Evolutionary conservation across 208 protist species (phyloP).

Genomic region (Leishmania turanica): DNA sequence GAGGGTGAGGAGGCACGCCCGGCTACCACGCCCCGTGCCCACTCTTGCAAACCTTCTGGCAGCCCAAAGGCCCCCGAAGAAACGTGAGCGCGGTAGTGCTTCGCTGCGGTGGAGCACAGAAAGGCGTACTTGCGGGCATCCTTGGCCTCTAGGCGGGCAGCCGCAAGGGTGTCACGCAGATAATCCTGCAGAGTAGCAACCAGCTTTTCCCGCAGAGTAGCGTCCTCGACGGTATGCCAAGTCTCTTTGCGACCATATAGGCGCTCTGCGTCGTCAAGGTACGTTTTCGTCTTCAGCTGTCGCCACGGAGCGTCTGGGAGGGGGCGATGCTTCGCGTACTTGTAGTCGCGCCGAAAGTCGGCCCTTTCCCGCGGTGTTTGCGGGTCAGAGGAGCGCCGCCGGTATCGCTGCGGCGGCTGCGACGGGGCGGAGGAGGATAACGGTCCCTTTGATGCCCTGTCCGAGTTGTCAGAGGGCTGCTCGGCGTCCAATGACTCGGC

Average conservation of each 20-base stretch:
- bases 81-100: slow-evolving; percentile 70
- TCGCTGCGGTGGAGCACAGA: slow-evolving; percentile 53
- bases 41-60: slow-evolving; percentile 46
- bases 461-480: neutral
- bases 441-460: neutral
- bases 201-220: slow-evolving; percentile 71
- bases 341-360: slow-evolving; percentile 81
- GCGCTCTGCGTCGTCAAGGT: slow-evolving; percentile 90
- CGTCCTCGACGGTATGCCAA: slow-evolving; percentile 68
- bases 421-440: neutral
- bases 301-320: slow-evolving; percentile 80
- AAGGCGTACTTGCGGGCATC: slow-evolving; percentile 69
- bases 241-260: slow-evolving; percentile 87
- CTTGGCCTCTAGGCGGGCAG: slow-evolving; percentile 58
- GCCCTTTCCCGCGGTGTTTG: slow-evolving; percentile 67
- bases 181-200: slow-evolving; percentile 81
- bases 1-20: slow-evolving; percentile 11
- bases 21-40: slow-evolving; percentile 35
- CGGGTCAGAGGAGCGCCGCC: slow-evolving; percentile 74
- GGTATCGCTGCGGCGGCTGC: slow-evolving; percentile 36
- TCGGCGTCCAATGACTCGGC: neutral
- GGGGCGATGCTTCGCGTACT: slow-evolving; percentile 69
- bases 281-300: slow-evolving; percentile 67
- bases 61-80: slow-evolving; percentile 51
- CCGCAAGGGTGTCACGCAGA: slow-evolving; percentile 70